Base-by-base conservation (phyloP, 2,329 filamentous ascomycete species). In the Aureobasidium sp. region DNA sequence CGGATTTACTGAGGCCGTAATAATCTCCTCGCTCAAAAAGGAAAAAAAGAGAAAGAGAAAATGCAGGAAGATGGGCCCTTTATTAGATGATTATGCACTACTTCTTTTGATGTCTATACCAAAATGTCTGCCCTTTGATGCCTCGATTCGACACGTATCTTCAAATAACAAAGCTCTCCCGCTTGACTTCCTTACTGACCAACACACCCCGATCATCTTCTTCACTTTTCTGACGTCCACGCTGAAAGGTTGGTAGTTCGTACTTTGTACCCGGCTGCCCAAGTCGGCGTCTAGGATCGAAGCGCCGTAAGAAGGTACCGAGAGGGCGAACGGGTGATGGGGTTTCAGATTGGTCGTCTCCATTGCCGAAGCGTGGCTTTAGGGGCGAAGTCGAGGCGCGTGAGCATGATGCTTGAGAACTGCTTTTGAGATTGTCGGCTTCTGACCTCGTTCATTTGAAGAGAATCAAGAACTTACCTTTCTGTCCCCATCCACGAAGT, bases 171-270 rank as follows among this genome's bases (percentile, higher is more conserved):
- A n/a, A 34, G 14, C 41, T 45, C 11, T 51, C 48, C 14, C 37
- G 21, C 19, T 51, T 51, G 48, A 51, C 17, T 22, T 32, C 27
- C 14, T 41, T 51, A 8, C 48, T 51, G 35, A 51, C 48, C 17
- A 51, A 19, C 2, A 51, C 45, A 4, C 48, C 27, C 11, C 34
- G 5, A 14, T 24, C 19, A 1, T 32, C 27, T 24, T 10, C 34
- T 10, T 49, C 22, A 17, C 45, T 49, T 6, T 27, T 21, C 12
- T 30, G 32, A 8, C 44, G 44, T 4, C 44, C 29, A n/a, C 29
- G 34, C 3, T 17, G 16, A 24, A 49, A 49, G 16, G 39, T 1
- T 0, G 45, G 45, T 5, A 49, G 12, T 3, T 39, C 17, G 24
- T 29, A 49, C n/a, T 38, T 39, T 3, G 45, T n/a, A n/a, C 45